Base-by-base conservation (phyloP, 2,329 filamentous ascomycete species). In the Hymenoscyphus salicellus region DNA sequence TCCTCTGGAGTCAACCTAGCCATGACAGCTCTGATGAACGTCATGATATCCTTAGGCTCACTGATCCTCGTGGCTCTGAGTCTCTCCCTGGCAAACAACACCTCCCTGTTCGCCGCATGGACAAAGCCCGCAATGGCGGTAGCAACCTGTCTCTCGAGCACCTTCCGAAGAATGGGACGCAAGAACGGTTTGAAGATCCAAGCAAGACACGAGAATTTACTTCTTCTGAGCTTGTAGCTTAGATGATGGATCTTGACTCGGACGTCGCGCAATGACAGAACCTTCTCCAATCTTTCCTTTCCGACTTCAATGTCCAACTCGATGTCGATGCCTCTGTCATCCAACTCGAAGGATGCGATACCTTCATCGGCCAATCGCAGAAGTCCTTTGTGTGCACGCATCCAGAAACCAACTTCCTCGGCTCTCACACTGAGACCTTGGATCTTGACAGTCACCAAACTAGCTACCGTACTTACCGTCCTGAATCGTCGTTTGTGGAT, bases 331-430 rank as follows among this genome's bases (percentile, higher is more conserved):
- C 94, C 94, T 23, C 91, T 86, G 70, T 94, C 88, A 75, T 97
- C 94, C 5, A 98, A 85, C 55, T 86, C 86, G 77, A 98, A 93
- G 33, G 89, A 92, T 5, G 90, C 92, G 58, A 97, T 90, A 3
- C 94, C 94, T 75, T 93, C 85, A 72, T 97, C 93, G 1, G 86
- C 85, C 33, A 97, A 82, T 28, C 87, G 87, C 58, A 96, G 81
- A 1, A 96, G 76, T 1, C 91, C 88, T 16, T 87, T 86, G 75
- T 95, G 93, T 0, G 91, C 83, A 10, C 90, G 89, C 36, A 97
- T 80, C 87, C 93, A 96, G 79, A 93, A 98, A 28, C 94, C 94
- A 36, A 98, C 82, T 67, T 97, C 93, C 28, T 94, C 87, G 2
- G 93, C 93, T 49, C 90, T 88, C 62, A 95, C 83, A 0, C 92